phyloP scores from a whole-genome alignment of 2,329 filamentous ascomycete species.

The Colletotrichum orchidophilum region DNA sequence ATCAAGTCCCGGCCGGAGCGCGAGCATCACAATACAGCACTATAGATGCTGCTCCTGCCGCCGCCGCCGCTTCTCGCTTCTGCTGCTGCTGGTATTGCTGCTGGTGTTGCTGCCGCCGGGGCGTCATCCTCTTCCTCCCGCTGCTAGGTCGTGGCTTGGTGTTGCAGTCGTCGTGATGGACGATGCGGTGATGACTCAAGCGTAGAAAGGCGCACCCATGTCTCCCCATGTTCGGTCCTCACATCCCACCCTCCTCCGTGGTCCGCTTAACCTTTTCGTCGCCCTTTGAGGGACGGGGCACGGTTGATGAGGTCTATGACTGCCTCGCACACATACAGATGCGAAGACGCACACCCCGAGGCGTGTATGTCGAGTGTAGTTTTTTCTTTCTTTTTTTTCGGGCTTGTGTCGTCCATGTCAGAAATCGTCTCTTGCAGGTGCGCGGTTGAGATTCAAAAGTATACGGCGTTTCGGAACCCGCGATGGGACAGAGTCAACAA shows the following conservation, averaged over 20 bases:
- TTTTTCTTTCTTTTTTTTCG: neutral
- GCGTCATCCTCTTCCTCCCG: neutral
- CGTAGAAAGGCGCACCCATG: conserved; percentile 9
- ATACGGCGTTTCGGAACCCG: neutral
- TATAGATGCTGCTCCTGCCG: neutral
- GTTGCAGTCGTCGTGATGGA: neutral
- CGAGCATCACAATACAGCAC: neutral
- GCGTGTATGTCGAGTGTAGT: neutral
- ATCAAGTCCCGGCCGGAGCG: neutral
- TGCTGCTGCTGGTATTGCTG: no score
- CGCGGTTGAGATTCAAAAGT: neutral
- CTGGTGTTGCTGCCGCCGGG: neutral
- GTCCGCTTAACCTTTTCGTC: neutral
- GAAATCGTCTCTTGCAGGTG: neutral
- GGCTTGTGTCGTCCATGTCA: neutral
- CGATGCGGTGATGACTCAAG: conserved; percentile 1
- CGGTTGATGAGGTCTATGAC: neutral
- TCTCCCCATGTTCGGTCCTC: neutral
- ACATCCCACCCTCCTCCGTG: neutral
- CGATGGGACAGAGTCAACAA: neutral
- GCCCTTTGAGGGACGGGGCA: neutral
- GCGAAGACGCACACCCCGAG: neutral
- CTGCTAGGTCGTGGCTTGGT: neutral
- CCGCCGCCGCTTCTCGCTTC: no score
- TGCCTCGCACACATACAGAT: neutral